Evolutionary conservation across 352 stramenopile genomes (phyloP), one percentile per base, ranked within the genome.

Genomic region (Phytophthora colocasiae): DNA sequence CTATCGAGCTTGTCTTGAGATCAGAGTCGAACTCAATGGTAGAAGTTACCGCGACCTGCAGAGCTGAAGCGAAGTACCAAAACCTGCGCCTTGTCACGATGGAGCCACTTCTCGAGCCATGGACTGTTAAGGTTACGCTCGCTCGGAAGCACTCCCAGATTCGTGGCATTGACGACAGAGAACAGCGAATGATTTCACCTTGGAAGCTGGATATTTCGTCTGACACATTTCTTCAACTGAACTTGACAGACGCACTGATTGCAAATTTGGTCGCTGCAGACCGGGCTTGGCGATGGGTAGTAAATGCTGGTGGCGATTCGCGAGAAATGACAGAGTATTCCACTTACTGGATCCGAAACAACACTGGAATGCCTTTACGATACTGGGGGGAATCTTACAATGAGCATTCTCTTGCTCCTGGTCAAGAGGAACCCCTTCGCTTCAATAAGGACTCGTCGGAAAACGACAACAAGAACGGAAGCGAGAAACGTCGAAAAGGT

Each of bases 271-370:
- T 89, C 36, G 85, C 87, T 27, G 87, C 87, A 29, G 87, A 83
- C 59, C 80, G 87, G 47, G 85, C 87, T 41, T 95, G 87, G 87
- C 64, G 87, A 44, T 95, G 85, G 85, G 80, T 93, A 26, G 74
- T 80, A 8, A 81, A 89, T n/a, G 81, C 86, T 63, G 77, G 81
- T 31, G 80, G 72, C 9, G 83, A 90, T 63, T 83, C 83, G 6
- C 77, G 81, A 14, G 82, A 93, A 63, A 89, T 89, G 71, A 86
- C 78, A 10, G 82, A 93, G 45, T 93, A 93, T 62, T 96, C 88
- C 29, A 90, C 86, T 12, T 94, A 94, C 53, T 93, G 85, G 81
- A 94, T 96, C 43, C 83, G 88, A 53, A 96, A 96, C 60, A 83
- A 93, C 26, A 96, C 85, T 3, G 89, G 89, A 27, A 70, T 96